A percentile compares a stretch with the other conserved stretches of the same genome.
Evolutionary conservation across 257 asterid genomes (phyloP).

Genomic region (Echium plantagineum): DNA sequence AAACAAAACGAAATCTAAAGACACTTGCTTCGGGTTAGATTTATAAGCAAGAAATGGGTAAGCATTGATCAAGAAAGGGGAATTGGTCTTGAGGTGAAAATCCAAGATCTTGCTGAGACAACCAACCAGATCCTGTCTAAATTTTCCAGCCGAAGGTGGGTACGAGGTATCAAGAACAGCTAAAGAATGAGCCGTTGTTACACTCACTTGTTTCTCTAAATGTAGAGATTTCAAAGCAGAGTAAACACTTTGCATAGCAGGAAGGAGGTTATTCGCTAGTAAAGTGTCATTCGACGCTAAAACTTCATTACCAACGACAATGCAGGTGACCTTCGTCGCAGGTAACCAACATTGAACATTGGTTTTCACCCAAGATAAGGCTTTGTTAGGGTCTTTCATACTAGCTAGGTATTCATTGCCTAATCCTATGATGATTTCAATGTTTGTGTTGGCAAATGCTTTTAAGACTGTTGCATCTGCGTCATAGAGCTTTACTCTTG

Average conservation of each 20-base stretch:
- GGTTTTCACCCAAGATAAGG: slow-evolving; percentile 51
- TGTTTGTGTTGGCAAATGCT: slow-evolving; percentile 72
- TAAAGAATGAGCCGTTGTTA: slow-evolving; percentile 74
- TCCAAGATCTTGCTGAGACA: slow-evolving; percentile 39
- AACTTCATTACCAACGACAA: slow-evolving; percentile 79
- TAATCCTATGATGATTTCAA: slow-evolving; percentile 61
- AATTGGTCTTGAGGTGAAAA: slow-evolving; percentile 50
- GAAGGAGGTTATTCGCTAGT: slow-evolving; percentile 44
- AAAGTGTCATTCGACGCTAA: slow-evolving; percentile 50
- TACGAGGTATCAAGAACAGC: slow-evolving; percentile 58
- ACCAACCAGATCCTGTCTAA: slow-evolving; percentile 40
- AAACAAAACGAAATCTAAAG: slow-evolving; percentile 53
- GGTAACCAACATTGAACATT: slow-evolving; percentile 58
- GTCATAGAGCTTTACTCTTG: slow-evolving; percentile 71
- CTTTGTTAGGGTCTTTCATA: slow-evolving; percentile 46
- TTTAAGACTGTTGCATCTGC: slow-evolving; percentile 62
- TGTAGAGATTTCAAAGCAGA: slow-evolving; percentile 44
- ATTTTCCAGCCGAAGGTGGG: slow-evolving; percentile 74
- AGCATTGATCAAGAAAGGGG: slow-evolving; percentile 62
- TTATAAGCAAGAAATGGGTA: slow-evolving; percentile 84
- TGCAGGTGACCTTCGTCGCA: slow-evolving; percentile 54
- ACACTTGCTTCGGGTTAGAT: slow-evolving; percentile 46
- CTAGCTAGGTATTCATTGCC: slow-evolving; percentile 46
- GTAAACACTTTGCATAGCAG: slow-evolving; percentile 67
- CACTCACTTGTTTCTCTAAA: slow-evolving; percentile 44